Conservation (phyloP, 2,329 filamentous ascomycete species). For the Hyphodiscus sp. region DNA sequence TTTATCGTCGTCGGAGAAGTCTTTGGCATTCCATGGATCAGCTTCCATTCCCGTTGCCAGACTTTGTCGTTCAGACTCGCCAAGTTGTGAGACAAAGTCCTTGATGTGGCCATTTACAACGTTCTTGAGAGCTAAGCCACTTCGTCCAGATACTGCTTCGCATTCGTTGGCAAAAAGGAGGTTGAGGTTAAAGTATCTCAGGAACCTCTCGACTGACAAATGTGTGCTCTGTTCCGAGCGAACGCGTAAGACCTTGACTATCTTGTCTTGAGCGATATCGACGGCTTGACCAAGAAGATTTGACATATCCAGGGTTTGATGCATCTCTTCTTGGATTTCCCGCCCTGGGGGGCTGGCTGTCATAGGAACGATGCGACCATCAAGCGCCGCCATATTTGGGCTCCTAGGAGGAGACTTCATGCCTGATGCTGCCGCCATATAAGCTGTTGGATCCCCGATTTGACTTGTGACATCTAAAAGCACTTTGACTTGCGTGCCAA, state of each 20-base stretch:
- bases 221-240: constrained; percentile 66
- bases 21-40: constrained; percentile 72
- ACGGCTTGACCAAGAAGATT: constrained; percentile 75
- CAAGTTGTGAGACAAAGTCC: constrained; percentile 67
- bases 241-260: constrained; percentile 69
- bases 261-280: constrained; percentile 72
- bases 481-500: constrained; percentile 89
- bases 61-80: constrained; percentile 66
- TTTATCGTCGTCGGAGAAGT: constrained; percentile 60
- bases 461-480: constrained; percentile 89
- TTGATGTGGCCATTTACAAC: constrained; percentile 77
- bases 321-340: constrained; percentile 64
- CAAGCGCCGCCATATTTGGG: constrained; percentile 25
- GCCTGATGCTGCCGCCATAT: constrained; percentile 6
- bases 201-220: constrained; percentile 61
- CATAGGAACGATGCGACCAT: constrained; percentile 16
- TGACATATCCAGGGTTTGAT: constrained; percentile 68
- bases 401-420: constrained; percentile 28
- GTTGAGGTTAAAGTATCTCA: constrained; percentile 78
- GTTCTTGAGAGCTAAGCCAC: constrained; percentile 68
- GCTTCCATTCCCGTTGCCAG: constrained; percentile 72
- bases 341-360: constrained; percentile 13
- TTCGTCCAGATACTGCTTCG: constrained; percentile 74
- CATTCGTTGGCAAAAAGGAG: constrained; percentile 81
- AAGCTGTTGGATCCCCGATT: constrained; percentile 18